phyloP scores from a whole-genome alignment of 148 eudicot genomes.

The Arctostaphylos glauca region DNA sequence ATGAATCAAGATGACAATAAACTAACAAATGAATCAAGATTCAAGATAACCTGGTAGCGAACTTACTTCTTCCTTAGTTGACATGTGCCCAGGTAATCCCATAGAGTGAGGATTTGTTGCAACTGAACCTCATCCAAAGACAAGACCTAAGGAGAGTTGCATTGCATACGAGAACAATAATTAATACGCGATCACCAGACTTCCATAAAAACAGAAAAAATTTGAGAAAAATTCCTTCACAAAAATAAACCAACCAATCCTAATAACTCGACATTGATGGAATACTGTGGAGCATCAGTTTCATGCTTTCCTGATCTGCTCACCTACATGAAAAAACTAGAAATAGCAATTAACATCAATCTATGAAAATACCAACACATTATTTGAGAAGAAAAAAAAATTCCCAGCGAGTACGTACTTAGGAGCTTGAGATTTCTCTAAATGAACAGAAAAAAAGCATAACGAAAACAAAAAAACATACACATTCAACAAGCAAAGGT shows the following conservation, averaged over 20 bases:
- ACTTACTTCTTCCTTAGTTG: constrained; percentile 80
- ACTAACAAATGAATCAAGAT: not conserved
- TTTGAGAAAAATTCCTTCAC: constrained; percentile 11
- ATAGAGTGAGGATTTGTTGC: constrained; percentile 56
- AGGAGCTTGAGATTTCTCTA: not conserved
- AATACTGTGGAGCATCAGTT: constrained; percentile 77
- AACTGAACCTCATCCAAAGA: constrained; percentile 71
- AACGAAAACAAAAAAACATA: not conserved
- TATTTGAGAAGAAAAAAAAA: not conserved
- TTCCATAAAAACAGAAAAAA: not conserved
- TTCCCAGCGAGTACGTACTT: not conserved
- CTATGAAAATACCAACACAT: not conserved
- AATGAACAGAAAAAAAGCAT: not conserved
- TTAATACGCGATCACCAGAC: constrained; percentile 7
- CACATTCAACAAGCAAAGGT: not conserved
- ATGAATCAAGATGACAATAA: not conserved
- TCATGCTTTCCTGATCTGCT: constrained; percentile 73
- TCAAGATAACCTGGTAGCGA: constrained; percentile 7
- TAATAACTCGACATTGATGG: constrained; percentile 47
- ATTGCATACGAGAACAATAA: constrained; percentile 12
- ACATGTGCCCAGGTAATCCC: constrained; percentile 62
- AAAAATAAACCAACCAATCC: constrained; percentile 53
- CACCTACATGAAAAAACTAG: constrained; percentile 46
- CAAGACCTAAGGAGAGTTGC: constrained; percentile 44
- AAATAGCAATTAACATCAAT: not conserved